Conservation (phyloP, 164 flowering plant species). For the Annona squamosa region DNA sequence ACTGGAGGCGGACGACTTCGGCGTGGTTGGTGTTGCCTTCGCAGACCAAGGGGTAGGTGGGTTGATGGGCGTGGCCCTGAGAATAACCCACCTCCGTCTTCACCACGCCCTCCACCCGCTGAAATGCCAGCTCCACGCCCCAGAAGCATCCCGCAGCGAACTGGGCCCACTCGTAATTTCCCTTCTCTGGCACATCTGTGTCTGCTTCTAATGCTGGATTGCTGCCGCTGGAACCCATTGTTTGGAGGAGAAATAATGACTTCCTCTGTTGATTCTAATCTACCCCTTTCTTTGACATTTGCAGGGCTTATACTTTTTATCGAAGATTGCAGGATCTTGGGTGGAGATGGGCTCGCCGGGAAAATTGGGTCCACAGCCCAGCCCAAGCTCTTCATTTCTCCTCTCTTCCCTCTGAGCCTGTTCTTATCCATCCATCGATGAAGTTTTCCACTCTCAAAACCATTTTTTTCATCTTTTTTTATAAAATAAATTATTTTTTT, state of each 20-base stretch:
- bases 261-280: not conserved
- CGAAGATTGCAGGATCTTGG: too few relatives aligned
- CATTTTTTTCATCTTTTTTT: too few relatives aligned
- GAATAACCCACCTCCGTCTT: slow-evolving; percentile 89
- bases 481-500: too few relatives aligned
- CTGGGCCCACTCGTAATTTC: slow-evolving; percentile 61
- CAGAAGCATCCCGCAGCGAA: slow-evolving; percentile 97
- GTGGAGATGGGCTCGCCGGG: too few relatives aligned
- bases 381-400: too few relatives aligned
- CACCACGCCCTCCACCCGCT: slow-evolving; percentile 64
- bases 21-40: slow-evolving; percentile 57
- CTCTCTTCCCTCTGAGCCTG: too few relatives aligned
- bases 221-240: not conserved
- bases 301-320: too few relatives aligned
- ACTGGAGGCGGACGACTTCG: slow-evolving; percentile 77
- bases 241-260: too few relatives aligned
- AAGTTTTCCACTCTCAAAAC: too few relatives aligned
- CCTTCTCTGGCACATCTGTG: slow-evolving; percentile 12
- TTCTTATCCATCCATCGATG: too few relatives aligned
- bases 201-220: slow-evolving; percentile 7
- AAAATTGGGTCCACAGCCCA: too few relatives aligned
- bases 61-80: slow-evolving; percentile 63
- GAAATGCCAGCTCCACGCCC: slow-evolving; percentile 88
- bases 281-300: not conserved
- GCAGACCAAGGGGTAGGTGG: slow-evolving; percentile 61